Percentiles rank a stretch among this genome's conserved stretches.
Conservation (phyloP, 2,329 filamentous ascomycete genomes). For the Aspergillus unguis region DNA sequence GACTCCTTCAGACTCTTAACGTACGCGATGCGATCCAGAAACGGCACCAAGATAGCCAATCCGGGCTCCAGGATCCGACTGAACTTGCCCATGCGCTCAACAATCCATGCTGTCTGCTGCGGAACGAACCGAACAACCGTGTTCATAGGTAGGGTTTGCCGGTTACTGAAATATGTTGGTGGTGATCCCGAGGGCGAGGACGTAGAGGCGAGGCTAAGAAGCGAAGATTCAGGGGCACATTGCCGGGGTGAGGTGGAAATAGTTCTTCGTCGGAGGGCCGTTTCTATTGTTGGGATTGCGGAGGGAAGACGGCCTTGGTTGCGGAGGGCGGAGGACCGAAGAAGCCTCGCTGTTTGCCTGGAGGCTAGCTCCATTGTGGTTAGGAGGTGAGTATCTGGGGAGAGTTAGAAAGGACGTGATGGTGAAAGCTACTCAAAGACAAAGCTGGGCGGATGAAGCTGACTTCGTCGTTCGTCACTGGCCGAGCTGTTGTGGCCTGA, state of each 20-base stretch:
- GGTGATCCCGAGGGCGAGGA: conserved; percentile 31
- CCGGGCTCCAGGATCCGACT: conserved; percentile 89
- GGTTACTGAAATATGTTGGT: conserved; percentile 73
- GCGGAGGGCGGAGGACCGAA: conserved; percentile 27
- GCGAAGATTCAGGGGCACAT: conserved; percentile 33
- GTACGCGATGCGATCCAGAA: conserved; percentile 94
- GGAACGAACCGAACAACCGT: conserved; percentile 95
- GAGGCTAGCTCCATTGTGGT: conserved; percentile 38
- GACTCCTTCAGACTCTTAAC: conserved; percentile 96
- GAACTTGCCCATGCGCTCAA: conserved; percentile 99
- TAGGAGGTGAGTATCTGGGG: neutral
- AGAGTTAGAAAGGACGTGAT: conserved; percentile 3
- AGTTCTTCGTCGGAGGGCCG: conserved; percentile 25
- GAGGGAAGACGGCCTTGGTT: conserved; percentile 21
- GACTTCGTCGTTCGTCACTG: conserved; percentile 5
- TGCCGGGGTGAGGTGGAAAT: conserved; percentile 30
- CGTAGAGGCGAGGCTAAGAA: conserved; percentile 28
- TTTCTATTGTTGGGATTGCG: conserved; percentile 17
- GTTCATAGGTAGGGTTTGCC: conserved; percentile 73
- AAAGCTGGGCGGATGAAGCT: conserved; percentile 13
- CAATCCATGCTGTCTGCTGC: conserved; percentile 99
- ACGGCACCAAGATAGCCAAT: conserved; percentile 80
- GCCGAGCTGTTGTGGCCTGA: conserved; percentile 22
- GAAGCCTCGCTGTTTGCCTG: conserved; percentile 34
- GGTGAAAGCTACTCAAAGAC: conserved; percentile 10